A percentile compares a stretch with the other conserved stretches of the same genome.
Conservation (phyloP, 116 monocot species). For the Cymodocea nodosa region DNA sequence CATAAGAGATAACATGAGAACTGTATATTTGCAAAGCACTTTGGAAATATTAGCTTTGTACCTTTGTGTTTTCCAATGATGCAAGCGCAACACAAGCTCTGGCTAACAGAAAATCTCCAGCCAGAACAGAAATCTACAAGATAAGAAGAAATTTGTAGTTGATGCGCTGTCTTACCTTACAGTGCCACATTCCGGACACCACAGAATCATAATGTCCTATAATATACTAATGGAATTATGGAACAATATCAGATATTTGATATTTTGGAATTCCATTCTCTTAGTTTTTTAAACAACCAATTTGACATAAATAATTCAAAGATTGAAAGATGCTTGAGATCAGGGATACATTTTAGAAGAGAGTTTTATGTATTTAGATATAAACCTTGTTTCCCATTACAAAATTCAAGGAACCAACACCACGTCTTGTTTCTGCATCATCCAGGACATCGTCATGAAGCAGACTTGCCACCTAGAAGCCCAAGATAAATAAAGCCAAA, state of each 20-base stretch:
- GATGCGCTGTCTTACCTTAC: too few species aligned
- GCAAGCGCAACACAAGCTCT: slow-evolving; percentile 89
- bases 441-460: slow-evolving; percentile 98
- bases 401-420: slow-evolving; percentile 77
- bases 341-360: neutral
- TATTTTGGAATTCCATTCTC: neutral
- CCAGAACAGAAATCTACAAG: slow-evolving; percentile 82
- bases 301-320: neutral
- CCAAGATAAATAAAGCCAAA: neutral
- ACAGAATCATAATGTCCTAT: too few species aligned
- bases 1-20: too few species aligned
- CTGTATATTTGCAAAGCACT: neutral
- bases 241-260: too few species aligned
- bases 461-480: slow-evolving; percentile 80
- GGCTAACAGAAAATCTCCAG: slow-evolving; percentile 89
- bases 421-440: slow-evolving; percentile 94
- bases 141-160: neutral
- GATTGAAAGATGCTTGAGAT: neutral
- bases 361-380: neutral
- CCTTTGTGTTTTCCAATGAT: slow-evolving; percentile 81
- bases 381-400: slow-evolving; percentile 96
- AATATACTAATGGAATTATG: too few species aligned
- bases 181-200: neutral
- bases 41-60: slow-evolving; percentile 7
- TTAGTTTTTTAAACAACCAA: neutral